Evolutionary conservation across 768 basidiomycete genomes (phyloP).

Genomic region (Suillus lakei): DNA sequence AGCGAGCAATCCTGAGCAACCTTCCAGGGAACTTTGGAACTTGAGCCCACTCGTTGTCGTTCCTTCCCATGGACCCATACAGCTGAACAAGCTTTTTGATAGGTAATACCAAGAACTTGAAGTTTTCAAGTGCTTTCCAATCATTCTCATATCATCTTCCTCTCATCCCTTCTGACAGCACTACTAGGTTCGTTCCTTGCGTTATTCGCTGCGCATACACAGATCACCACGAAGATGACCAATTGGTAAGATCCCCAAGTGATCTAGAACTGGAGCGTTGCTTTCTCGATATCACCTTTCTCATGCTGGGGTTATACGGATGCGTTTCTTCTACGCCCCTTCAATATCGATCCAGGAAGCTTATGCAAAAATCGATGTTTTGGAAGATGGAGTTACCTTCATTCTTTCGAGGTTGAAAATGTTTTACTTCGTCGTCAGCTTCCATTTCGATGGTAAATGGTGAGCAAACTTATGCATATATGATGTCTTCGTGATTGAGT

Average conservation of each 20-base stretch:
- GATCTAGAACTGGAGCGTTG: not conserved
- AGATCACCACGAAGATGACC: conserved; percentile 15
- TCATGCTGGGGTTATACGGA: conserved; percentile 23
- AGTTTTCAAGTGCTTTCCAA: too few species aligned
- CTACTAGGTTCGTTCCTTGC: too few species aligned
- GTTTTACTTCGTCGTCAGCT: conserved; percentile 22
- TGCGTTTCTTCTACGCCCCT: conserved; percentile 6
- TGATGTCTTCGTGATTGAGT: not conserved
- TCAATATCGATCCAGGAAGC: not conserved
- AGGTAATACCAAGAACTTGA: too few species aligned
- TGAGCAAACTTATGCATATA: conserved; percentile 14
- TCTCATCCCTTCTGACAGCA: too few species aligned
- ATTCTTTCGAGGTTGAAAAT: conserved; percentile 22
- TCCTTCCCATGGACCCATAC: too few species aligned
- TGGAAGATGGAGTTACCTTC: conserved; percentile 28
- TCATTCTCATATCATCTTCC: too few species aligned
- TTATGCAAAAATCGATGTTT: not conserved
- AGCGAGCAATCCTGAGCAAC: too few species aligned
- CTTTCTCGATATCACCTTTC: conserved; percentile 10
- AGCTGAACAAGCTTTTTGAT: not conserved
- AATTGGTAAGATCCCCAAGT: conserved; percentile 19
- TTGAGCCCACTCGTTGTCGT: too few species aligned
- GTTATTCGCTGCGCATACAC: too few species aligned
- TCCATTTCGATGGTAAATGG: conserved; percentile 29
- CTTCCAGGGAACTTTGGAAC: too few species aligned